Evolutionary conservation across 2,329 filamentous ascomycete genomes (phyloP).

Genomic region (Monosporascus sp.): DNA sequence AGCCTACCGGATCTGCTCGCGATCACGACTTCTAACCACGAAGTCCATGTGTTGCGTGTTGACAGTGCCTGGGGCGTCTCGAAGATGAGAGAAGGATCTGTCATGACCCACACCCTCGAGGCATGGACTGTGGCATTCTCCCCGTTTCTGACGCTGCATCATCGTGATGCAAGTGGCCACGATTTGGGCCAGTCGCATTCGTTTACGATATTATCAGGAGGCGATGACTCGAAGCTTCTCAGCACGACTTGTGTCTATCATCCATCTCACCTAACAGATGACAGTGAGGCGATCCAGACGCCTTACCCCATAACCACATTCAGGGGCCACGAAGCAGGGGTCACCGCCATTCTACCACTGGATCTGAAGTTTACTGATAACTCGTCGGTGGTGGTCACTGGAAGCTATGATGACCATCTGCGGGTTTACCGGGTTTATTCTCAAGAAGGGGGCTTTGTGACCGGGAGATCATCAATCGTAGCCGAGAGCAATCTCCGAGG

Average conservation of each 20-base stretch:
- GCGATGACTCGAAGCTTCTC: slow-evolving; percentile 66
- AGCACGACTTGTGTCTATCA: slow-evolving; percentile 32
- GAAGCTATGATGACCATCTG: slow-evolving; percentile 85
- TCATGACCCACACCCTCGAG: slow-evolving; percentile 54
- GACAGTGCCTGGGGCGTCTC: slow-evolving; percentile 36
- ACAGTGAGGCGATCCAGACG: slow-evolving; percentile 8
- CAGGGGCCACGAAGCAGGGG: slow-evolving; percentile 70
- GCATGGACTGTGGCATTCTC: slow-evolving; percentile 69
- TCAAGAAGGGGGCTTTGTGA: slow-evolving; percentile 33
- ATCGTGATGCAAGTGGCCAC: background rate
- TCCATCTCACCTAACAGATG: slow-evolving; percentile 4
- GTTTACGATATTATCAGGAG: slow-evolving; percentile 59
- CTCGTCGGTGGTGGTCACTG: slow-evolving; percentile 65
- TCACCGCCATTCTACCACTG: slow-evolving; percentile 80
- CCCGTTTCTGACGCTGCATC: slow-evolving; percentile 15
- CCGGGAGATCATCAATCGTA: slow-evolving; percentile 45
- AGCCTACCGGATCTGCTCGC: slow-evolving; percentile 49
- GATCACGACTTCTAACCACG: slow-evolving; percentile 65
- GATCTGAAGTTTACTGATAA: slow-evolving; percentile 34
- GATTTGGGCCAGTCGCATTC: slow-evolving; percentile 6
- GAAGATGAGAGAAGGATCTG: slow-evolving; percentile 28
- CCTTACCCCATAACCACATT: slow-evolving; percentile 24
- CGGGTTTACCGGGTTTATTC: slow-evolving; percentile 56
- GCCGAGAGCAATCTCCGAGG: slow-evolving; percentile 64
- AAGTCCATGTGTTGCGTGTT: slow-evolving; percentile 52